Conservation (phyloP, 2,329 filamentous ascomycete species). For the Mollisiaceae sp. region DNA sequence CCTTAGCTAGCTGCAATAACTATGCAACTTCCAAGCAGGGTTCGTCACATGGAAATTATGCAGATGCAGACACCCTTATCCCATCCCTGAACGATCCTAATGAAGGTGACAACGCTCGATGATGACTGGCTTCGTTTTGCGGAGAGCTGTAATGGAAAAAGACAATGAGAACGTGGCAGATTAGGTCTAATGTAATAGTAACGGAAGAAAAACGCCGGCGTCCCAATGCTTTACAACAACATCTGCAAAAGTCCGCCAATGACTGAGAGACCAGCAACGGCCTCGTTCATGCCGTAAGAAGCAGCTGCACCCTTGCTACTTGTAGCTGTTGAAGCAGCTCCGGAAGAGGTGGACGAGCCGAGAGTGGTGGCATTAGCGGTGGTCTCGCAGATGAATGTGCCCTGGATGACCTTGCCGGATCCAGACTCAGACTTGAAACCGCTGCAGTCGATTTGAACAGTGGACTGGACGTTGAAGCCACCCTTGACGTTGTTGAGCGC, state of each 20-base stretch:
- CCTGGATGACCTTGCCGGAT: conserved; percentile 50
- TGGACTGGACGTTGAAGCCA: conserved; percentile 64
- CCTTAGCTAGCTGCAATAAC: not conserved
- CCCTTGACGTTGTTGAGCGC: conserved; percentile 70
- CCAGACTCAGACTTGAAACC: conserved; percentile 37
- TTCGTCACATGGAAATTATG: conserved; percentile 11
- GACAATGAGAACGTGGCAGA: conserved; percentile 43
- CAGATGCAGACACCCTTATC: conserved; percentile 5
- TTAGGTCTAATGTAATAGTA: conserved; percentile 44
- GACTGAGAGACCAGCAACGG: conserved; percentile 48
- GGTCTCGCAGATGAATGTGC: conserved; percentile 50
- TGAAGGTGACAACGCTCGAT: conserved; percentile 36
- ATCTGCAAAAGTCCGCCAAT: conserved; percentile 51
- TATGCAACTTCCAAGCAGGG: conserved; percentile 11
- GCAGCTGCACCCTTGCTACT: conserved; percentile 45
- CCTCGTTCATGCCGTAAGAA: conserved; percentile 45
- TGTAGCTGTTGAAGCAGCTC: conserved; percentile 20
- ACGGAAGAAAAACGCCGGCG: conserved; percentile 42
- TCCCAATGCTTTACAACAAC: conserved; percentile 49
- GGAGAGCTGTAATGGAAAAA: conserved; percentile 33
- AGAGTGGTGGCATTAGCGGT: conserved; percentile 33
- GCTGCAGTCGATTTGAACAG: conserved; percentile 20
- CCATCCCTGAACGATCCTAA: conserved; percentile 27
- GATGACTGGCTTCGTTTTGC: conserved; percentile 30
- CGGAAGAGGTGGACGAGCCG: conserved; percentile 36